Evolutionary conservation across 2,329 filamentous ascomycete genomes (phyloP).

Genomic region (Verticillium klebahnii): DNA sequence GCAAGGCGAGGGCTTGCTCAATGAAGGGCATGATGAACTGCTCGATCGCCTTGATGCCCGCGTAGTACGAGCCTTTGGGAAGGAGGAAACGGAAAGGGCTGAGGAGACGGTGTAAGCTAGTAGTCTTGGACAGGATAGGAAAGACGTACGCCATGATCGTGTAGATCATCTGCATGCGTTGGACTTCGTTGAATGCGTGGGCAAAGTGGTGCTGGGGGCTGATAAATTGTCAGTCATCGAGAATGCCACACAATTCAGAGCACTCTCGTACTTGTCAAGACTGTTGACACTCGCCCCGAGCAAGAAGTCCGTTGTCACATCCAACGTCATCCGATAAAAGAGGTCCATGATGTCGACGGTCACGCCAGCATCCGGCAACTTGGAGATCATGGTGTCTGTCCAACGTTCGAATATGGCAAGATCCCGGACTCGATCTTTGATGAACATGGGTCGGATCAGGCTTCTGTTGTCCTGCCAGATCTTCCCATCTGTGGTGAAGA

Average conservation of each 20-base stretch:
- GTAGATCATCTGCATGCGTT: slow-evolving; percentile 61
- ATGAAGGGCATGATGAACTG: slow-evolving; percentile 68
- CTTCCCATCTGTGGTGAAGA: slow-evolving; percentile 48
- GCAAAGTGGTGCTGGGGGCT: slow-evolving; percentile 58
- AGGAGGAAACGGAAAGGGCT: slow-evolving; percentile 57
- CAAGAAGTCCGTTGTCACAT: slow-evolving; percentile 64
- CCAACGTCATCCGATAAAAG: slow-evolving; percentile 62
- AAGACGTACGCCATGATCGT: slow-evolving; percentile 38
- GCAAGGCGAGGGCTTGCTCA: slow-evolving; percentile 57
- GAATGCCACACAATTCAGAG: background rate
- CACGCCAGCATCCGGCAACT: slow-evolving; percentile 48
- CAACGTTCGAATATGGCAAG: slow-evolving; percentile 57
- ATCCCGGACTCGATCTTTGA: slow-evolving; percentile 40
- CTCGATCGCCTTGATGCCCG: slow-evolving; percentile 62
- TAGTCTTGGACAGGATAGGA: background rate
- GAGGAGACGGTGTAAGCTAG: background rate
- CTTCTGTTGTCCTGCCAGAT: slow-evolving; percentile 49
- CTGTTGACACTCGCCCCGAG: slow-evolving; percentile 55
- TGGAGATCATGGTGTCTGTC: slow-evolving; percentile 51
- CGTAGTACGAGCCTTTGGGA: slow-evolving; percentile 54
- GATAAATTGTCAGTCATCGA: slow-evolving; percentile 11
- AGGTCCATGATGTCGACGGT: slow-evolving; percentile 57
- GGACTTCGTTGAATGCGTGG: slow-evolving; percentile 64
- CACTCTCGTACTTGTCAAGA: slow-evolving; percentile 29
- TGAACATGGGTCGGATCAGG: slow-evolving; percentile 51